Base-by-base conservation (phyloP, 2,329 filamentous ascomycete species). In the Beauveria sp. region DNA sequence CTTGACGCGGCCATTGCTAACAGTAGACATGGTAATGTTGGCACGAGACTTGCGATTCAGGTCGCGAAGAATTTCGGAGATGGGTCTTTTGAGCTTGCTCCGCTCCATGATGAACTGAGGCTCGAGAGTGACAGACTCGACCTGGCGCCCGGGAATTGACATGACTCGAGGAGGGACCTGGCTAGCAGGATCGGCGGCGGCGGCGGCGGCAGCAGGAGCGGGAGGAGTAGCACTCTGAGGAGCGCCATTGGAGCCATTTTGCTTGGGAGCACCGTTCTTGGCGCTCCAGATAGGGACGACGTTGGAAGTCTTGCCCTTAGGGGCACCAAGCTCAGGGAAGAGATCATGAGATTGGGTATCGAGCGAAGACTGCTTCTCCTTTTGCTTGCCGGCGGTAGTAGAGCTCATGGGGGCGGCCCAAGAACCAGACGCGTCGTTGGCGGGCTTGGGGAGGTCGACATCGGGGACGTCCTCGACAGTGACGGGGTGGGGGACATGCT, bases 1-100 rank as follows among this genome's bases (percentile, higher is more conserved):
- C 67, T 88, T 86, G 67, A 92, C 80, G 43, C 84, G 83, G 24
- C 89, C 90, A 65, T 84, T 87, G 64, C 86, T 83, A n/a, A 87
- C 85, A 63, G 84, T 83, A 62, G 84, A 84, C 81, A 92, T 88
- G 67, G 89, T 87, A 66, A 99, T 85, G 67, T 86, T 90, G 62
- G 92, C 92, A 72, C 93, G 92, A 63, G 91, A 96, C 71, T 89
- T 90, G 76, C 89, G 90, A 77, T 96, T 97, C 76, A 97, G 90
- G 66, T 97, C 92, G 72, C 91, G 90, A 70, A 97, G 79, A 66
- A 94, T 87, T 66, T 97, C 93, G 37, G 85, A 80, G 56, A 97
- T 81, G 8, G 93, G 91, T 67, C 91, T 91, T 80, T 90, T 96
- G 69, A 97, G 79, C 72, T 96, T 87, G 63, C 79, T 80, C 48